Conservation (phyloP, 1,284 basidiomycete genomes). For the Phellopilus nigrolimitatus region DNA sequence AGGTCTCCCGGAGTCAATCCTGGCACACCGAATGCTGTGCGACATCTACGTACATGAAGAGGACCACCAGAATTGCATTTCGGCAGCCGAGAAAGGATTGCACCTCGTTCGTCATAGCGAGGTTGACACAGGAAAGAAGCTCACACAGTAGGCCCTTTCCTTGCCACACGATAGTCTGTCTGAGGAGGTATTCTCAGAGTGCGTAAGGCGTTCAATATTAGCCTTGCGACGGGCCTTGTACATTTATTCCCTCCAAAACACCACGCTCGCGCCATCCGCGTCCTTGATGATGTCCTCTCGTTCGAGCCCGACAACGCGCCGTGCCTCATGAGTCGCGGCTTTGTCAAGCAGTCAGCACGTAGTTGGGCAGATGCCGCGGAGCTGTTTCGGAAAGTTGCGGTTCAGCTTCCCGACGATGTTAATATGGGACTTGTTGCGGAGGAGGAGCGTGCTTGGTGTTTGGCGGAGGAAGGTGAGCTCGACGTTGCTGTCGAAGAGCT, state of each 20-base stretch:
- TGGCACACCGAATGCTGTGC: slow-evolving; percentile 69
- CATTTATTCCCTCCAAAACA: slow-evolving; percentile 89
- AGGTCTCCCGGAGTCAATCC: slow-evolving; percentile 53
- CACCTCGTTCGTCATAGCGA: slow-evolving; percentile 55
- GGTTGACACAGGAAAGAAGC: slow-evolving; percentile 50
- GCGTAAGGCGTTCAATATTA: slow-evolving; percentile 56
- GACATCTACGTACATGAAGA: slow-evolving; percentile 71
- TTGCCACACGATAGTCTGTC: slow-evolving; percentile 5
- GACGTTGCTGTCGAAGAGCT: slow-evolving; percentile 55
- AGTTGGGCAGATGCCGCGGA: slow-evolving; percentile 70
- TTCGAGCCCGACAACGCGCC: slow-evolving; percentile 58
- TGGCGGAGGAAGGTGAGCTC: slow-evolving; percentile 52
- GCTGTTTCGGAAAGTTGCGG: slow-evolving; percentile 54
- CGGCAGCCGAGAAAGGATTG: slow-evolving; percentile 67
- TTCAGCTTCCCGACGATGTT: slow-evolving; percentile 42
- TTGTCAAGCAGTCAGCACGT: slow-evolving; percentile 59
- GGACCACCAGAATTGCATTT: slow-evolving; percentile 76
- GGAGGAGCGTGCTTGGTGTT: slow-evolving; percentile 88
- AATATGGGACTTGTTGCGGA: slow-evolving; percentile 60
- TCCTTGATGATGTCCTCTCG: slow-evolving; percentile 70
- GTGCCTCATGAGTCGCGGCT: slow-evolving; percentile 73
- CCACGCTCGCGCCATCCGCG: slow-evolving; percentile 70
- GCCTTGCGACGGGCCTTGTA: slow-evolving; percentile 71
- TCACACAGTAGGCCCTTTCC: slow-evolving; percentile 42
- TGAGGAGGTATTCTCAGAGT: slow-evolving; percentile 36